Base-by-base conservation (phyloP, 2,329 filamentous ascomycete genomes). In the Aphanoascus verrucosus region DNA sequence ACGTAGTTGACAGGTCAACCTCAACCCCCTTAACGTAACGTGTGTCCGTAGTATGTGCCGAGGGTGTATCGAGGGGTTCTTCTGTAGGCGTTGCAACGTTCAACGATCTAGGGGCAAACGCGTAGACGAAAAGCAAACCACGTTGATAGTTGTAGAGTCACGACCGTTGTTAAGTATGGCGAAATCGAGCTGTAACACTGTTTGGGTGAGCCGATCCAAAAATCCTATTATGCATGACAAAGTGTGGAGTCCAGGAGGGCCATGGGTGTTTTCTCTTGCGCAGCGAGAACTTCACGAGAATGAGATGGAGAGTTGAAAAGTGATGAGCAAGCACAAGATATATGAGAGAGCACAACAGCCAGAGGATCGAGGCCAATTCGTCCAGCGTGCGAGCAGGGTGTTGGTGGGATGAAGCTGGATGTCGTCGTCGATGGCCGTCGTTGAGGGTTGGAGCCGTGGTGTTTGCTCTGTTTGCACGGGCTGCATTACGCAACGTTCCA, bases 221-320 rank as follows among this genome's bases (percentile, higher is more conserved):
- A 50, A 34, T 50, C 37, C 48, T 20, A 28, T 28, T 28, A 52
- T 52, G 50, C 50, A 52, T 52, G 50, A 52, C 50, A 52, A 52
- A 34, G 31, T 44, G 49, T 52, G 41, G 41, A 46, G 42, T 52
- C 17, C 19, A 32, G 31, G 44, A 37, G 48, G 11, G 23, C 37
- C 37, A 42, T 20, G 23, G 35, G 23, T n/a, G n/a, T 5, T n/a
- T 38, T 12, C n/a, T 38, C 3, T 12, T 40, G 44, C 37, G 53
- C 41, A 44, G 46, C 14, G 34, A 20, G 15, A 19, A 28, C 3
- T 9, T 35, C 34, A 19, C 43, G 43, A 48, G 19, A 37, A 40
- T 19, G 19, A 49, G 28, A 17, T 31, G 31, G 34, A n/a, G 38
- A 17, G 43, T 31, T n/a, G 31, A 11, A 31, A 52, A 3, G 12